Conservation (phyloP, 441 rosid species). For the Hypseocharis bilobata region DNA sequence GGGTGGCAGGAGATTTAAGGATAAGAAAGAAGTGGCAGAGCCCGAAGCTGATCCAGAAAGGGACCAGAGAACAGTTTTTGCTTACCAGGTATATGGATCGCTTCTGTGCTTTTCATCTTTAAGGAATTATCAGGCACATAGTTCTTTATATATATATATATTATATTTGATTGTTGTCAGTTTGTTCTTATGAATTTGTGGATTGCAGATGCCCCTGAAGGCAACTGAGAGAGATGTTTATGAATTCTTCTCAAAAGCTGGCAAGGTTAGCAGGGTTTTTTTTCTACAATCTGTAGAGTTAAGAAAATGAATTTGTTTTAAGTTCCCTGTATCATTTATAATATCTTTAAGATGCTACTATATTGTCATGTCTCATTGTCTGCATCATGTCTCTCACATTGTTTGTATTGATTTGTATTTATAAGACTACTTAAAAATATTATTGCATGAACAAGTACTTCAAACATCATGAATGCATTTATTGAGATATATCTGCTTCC, state of each 20-base stretch:
- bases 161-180: slow-evolving; percentile 2
- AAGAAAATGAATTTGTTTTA: neutral
- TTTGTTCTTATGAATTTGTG: slow-evolving; percentile 13
- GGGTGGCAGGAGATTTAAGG: slow-evolving; percentile 53
- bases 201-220: slow-evolving; percentile 77
- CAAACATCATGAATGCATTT: slow-evolving; percentile 19
- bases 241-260: slow-evolving; percentile 85
- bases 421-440: neutral
- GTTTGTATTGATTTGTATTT: neutral
- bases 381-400: neutral
- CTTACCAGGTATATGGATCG: slow-evolving; percentile 56
- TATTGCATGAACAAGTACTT: slow-evolving; percentile 9
- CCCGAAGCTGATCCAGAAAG: slow-evolving; percentile 94
- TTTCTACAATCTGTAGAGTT: neutral
- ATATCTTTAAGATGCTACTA: too few species aligned
- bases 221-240: slow-evolving; percentile 85
- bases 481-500: slow-evolving; percentile 22
- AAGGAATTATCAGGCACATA: slow-evolving; percentile 4
- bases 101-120: slow-evolving; percentile 8
- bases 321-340: neutral
- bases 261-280: slow-evolving; percentile 54
- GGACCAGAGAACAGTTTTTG: slow-evolving; percentile 92
- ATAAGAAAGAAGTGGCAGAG: slow-evolving; percentile 64
- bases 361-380: neutral
- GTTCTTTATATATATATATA: too few species aligned